A percentile compares a stretch with the other conserved stretches of the same genome.
Conservation (phyloP, 495 filamentous ascomycete genomes). For the Extremus antarcticus region DNA sequence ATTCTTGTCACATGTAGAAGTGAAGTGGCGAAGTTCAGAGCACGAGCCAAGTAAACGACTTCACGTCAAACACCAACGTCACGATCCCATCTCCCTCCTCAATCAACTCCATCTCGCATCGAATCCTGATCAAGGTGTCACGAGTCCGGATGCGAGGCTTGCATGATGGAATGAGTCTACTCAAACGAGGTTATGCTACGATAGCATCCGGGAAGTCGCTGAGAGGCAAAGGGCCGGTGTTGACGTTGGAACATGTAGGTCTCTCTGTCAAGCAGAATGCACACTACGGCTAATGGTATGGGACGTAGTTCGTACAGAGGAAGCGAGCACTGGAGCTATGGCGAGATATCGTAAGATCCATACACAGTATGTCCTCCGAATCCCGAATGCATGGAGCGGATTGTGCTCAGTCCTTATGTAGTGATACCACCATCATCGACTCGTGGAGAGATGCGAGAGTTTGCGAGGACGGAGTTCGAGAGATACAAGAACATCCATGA, state of each 20-base stretch:
- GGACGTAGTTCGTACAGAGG: conserved; percentile 48
- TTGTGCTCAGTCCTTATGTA: not conserved
- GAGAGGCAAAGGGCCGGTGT: conserved; percentile 18
- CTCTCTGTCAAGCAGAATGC: not conserved
- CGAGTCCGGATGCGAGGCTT: not conserved
- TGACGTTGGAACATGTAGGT: conserved; percentile 31
- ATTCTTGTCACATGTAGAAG: too few species aligned
- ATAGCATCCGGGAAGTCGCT: conserved; percentile 10
- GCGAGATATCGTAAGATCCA: conserved; percentile 43
- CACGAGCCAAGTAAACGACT: not conserved
- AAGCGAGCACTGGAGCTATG: conserved; percentile 45
- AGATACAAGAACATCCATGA: conserved; percentile 60
- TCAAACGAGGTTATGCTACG: conserved; percentile 6
- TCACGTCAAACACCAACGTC: not conserved
- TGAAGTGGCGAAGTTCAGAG: not conserved
- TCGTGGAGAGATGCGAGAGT: conserved; percentile 54
- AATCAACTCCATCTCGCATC: not conserved
- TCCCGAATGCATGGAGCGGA: not conserved
- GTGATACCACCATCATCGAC: conserved; percentile 28
- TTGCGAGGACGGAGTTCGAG: conserved; percentile 69
- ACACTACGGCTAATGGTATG: not conserved
- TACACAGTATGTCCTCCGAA: conserved; percentile 16
- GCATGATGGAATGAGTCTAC: conserved; percentile 4
- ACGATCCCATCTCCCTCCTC: not conserved
- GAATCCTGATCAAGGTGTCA: not conserved